Evolutionary conservation across 2,329 filamentous ascomycete genomes (phyloP), one percentile per base, ranked within the genome.

Genomic region (Ceratocystis albifundus): DNA sequence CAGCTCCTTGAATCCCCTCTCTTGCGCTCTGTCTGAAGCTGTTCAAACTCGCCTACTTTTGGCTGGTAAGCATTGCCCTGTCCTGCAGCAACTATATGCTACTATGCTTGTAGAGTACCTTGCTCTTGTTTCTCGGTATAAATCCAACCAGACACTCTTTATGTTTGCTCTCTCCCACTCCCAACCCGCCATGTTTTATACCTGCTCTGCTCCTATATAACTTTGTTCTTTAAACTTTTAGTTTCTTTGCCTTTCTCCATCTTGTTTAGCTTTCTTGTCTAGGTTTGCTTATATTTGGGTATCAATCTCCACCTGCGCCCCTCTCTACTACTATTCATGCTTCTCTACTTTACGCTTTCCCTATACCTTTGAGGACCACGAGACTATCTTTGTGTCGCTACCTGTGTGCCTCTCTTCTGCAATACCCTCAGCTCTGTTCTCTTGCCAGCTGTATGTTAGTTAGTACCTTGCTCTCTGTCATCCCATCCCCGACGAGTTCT

Each of bases 161-260:
- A 12, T 41, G 59, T 44, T 62, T 44, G 36, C 45, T 53, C 20
- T 32, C 17, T 22, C 59, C 36, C 22, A 36, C 32, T 46, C 44
- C 50, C 62, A 48, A 41, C 61, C 65, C 61, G 48, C n/a, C 65
- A 67, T 64, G 65, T 50, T 55, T 64, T 55, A 36, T 63, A 22
- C 50, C 6, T 32, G 12, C 17, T 50, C 55, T 41, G 44, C 32
- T 45, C 41, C 66, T 36, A 32, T 15, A 36, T 28, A n/a, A 53
- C 30, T 62, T 64, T 59, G 30, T 64, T 30, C 25, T 57, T 59
- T 5, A 30, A 32, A 6, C 6, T 8, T 20, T n/a, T 1, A 1
- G 7, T 30, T 30, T 61, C 55, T 7, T 7, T 53, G 48, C 22
- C 48, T n/a, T 59, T 36, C 12, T n/a, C 3, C 20, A 8, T 36